Evolutionary conservation across 345 rosid genomes (phyloP).

Genomic region (Citrus maxima): DNA sequence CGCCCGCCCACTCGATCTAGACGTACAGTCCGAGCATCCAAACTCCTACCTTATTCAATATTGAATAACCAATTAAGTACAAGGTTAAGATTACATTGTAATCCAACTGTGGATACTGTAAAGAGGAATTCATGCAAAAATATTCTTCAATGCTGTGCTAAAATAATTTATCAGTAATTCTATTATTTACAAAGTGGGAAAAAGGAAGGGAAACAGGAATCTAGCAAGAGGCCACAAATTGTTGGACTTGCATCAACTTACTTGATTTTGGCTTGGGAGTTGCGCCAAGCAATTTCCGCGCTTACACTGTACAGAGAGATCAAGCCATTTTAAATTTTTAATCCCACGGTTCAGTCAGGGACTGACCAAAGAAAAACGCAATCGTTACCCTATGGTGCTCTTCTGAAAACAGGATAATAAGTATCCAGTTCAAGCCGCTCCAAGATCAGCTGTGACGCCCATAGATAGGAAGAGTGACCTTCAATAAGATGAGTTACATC

Average conservation of each 20-base stretch:
- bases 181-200: not conserved
- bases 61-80: no score
- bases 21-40: no score
- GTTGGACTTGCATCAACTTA: not conserved
- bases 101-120: no score
- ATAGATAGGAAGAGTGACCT: constrained; percentile 90
- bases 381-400: constrained; percentile 19
- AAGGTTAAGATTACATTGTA: no score
- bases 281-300: not conserved
- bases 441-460: constrained; percentile 71
- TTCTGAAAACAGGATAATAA: constrained; percentile 65
- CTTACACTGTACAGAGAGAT: not conserved
- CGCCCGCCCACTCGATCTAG: no score
- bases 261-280: not conserved
- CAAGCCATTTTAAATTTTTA: not conserved
- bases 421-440: constrained; percentile 81
- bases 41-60: no score
- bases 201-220: not conserved
- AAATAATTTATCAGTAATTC: not conserved
- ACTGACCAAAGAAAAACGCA: not conserved
- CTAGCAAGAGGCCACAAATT: not conserved
- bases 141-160: no score
- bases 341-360: not conserved
- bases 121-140: no score
- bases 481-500: constrained; percentile 72